Percentiles rank a stretch among this genome's conserved stretches.
These are phyloP conservation scores for Myxozyma vanderwaltii DNA, from an alignment of 805 yeast genomes.

Conservation along the genomic window DNA sequence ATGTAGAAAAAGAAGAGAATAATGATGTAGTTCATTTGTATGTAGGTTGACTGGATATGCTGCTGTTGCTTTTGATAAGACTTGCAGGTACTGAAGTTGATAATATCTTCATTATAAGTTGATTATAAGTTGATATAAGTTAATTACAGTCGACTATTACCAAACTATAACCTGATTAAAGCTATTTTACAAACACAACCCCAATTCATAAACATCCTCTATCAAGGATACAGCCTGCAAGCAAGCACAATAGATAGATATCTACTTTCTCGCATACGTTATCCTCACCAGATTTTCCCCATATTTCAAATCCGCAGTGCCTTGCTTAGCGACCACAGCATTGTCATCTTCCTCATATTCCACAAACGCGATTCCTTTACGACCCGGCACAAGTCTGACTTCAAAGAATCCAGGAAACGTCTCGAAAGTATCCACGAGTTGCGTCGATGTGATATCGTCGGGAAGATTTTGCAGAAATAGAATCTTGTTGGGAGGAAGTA, in stretches of 20 bases:
- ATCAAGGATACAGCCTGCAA: too few species aligned
- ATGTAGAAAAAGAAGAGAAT: too few species aligned
- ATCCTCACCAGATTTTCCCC: slow-evolving; percentile 36
- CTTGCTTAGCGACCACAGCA: slow-evolving; percentile 51
- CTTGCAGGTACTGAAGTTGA: too few species aligned
- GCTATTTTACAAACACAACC: neutral
- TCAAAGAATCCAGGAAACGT: slow-evolving; percentile 63
- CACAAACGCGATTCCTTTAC: slow-evolving; percentile 70
- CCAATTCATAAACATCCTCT: neutral
- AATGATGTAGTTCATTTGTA: too few species aligned
- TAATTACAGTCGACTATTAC: too few species aligned
- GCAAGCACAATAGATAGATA: neutral
- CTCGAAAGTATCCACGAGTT: slow-evolving; percentile 52
- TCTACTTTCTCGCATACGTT: slow-evolving; percentile 43
- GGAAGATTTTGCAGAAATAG: slow-evolving; percentile 70
- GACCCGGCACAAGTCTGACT: slow-evolving; percentile 63
- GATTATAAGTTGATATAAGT: too few species aligned
- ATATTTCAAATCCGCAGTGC: slow-evolving; percentile 36
- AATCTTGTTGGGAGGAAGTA: slow-evolving; percentile 67
- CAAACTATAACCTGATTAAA: neutral
- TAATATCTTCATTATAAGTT: too few species aligned
- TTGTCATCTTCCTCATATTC: slow-evolving; percentile 64
- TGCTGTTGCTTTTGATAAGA: too few species aligned
- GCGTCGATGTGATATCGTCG: slow-evolving; percentile 44
- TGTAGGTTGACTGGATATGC: too few species aligned